Conservation (phyloP, 495 filamentous ascomycete genomes). For the Xylaria longipes region DNA sequence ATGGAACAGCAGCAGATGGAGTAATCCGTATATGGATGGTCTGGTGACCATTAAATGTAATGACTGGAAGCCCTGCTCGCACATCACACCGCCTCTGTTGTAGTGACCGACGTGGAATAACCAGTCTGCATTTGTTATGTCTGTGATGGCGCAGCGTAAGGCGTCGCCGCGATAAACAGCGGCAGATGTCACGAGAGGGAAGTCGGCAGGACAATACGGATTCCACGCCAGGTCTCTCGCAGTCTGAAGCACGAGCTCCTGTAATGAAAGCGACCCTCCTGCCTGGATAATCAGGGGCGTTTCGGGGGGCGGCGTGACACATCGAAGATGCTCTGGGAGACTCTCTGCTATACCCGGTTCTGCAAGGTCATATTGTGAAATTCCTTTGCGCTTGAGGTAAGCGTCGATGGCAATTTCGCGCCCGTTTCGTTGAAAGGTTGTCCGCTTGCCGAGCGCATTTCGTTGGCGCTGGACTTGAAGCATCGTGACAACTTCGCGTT, state of each 20-base stretch:
- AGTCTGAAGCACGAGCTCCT: conserved; percentile 41
- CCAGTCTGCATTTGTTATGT: conserved; percentile 44
- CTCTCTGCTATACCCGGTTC: conserved; percentile 42
- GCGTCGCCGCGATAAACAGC: conserved; percentile 39
- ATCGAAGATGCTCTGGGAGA: conserved; percentile 44
- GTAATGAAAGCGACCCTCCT: conserved; percentile 36
- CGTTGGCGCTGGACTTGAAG: conserved; percentile 47
- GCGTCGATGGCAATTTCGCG: conserved; percentile 45
- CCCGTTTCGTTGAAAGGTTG: conserved; percentile 44
- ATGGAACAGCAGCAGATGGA: conserved; percentile 38
- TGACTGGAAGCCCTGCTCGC: conserved; percentile 38
- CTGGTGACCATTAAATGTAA: conserved; percentile 37
- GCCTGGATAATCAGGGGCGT: conserved; percentile 32
- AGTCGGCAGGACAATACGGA: conserved; percentile 38
- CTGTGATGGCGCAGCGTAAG: conserved; percentile 41
- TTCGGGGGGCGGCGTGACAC: conserved; percentile 43
- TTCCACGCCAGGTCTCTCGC: conserved; percentile 41
- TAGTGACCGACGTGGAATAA: conserved; percentile 38
- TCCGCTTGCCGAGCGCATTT: conserved; percentile 45
- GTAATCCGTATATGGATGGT: conserved; percentile 40
- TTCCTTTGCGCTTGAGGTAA: conserved; percentile 47
- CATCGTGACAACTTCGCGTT: conserved; percentile 46
- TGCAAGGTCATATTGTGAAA: conserved; percentile 45
- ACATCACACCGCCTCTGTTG: conserved; percentile 39
- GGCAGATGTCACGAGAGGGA: conserved; percentile 36